A percentile compares a stretch with the other conserved stretches of the same genome.
Conservation (phyloP, 805 yeast genomes). For the Brettanomyces naardenensis region DNA sequence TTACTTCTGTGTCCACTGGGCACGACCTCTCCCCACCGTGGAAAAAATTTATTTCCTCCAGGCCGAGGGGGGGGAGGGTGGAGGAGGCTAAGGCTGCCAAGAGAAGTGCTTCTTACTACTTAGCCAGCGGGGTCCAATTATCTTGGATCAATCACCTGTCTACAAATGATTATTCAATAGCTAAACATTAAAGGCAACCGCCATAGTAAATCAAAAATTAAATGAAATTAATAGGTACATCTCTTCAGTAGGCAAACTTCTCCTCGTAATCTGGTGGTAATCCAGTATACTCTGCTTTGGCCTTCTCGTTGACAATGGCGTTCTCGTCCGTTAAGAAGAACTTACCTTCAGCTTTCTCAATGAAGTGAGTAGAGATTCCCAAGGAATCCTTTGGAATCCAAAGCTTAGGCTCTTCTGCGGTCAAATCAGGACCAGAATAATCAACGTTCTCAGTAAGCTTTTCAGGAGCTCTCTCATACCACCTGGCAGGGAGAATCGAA, state of each 20-base stretch:
- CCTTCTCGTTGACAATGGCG: constrained; percentile 53
- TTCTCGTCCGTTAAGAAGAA: constrained; percentile 50
- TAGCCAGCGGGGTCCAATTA: no score
- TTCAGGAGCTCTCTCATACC: constrained; percentile 12
- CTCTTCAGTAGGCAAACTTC: constrained; percentile 26
- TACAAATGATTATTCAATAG: constrained; percentile 1
- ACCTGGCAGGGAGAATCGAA: constrained; percentile 31
- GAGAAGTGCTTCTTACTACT: no score
- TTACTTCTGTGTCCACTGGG: no score
- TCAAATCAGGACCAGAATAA: constrained; percentile 50
- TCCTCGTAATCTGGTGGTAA: constrained; percentile 64
- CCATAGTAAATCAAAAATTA: constrained; percentile 12
- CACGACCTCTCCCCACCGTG: no score
- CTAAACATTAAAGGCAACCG: constrained; percentile 16
- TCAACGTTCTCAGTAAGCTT: constrained; percentile 7
- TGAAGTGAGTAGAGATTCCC: constrained; percentile 58
- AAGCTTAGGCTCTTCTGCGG: constrained; percentile 49
- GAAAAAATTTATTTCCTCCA: no score
- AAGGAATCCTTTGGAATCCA: constrained; percentile 67
- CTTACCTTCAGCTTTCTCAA: constrained; percentile 37
- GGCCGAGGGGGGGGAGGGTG: no score
- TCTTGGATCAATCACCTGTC: no score
- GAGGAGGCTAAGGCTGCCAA: neutral
- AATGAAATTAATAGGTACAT: neutral
- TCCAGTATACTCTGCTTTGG: constrained; percentile 43